Percentiles rank a stretch among this genome's conserved stretches.
phyloP scores from a whole-genome alignment of 75 land plant species.

The Chamaecyparis obtusa region DNA sequence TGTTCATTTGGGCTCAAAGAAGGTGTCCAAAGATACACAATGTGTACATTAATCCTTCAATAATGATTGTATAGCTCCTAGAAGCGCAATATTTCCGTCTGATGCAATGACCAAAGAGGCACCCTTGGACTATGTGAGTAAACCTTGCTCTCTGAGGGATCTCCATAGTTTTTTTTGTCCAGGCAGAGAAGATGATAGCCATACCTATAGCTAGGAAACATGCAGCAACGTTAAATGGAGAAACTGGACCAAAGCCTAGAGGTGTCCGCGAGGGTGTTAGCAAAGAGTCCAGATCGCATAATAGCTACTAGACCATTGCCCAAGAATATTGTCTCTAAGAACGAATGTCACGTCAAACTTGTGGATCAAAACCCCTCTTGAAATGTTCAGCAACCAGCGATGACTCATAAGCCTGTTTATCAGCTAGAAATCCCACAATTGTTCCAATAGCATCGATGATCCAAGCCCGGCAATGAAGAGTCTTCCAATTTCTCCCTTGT shows the following conservation, averaged over 20 bases:
- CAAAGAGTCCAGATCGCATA: slow-evolving; percentile 84
- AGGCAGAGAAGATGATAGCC: slow-evolving; percentile 78
- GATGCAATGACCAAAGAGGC: slow-evolving; percentile 95
- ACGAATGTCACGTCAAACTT: slow-evolving; percentile 94
- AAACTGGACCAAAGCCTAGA: slow-evolving; percentile 83
- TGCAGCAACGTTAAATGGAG: slow-evolving; percentile 95
- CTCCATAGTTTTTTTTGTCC: slow-evolving; percentile 96
- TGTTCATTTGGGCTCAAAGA: slow-evolving; percentile 92
- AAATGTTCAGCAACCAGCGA: slow-evolving; percentile 98
- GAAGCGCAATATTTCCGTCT: slow-evolving; percentile 96
- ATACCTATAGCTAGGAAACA: slow-evolving; percentile 89
- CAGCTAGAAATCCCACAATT: slow-evolving; percentile 95
- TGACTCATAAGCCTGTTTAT: slow-evolving; percentile 97
- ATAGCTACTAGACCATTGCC: slow-evolving; percentile 96
- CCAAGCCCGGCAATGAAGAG: slow-evolving; percentile 99
- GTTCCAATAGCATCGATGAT: slow-evolving; percentile 97
- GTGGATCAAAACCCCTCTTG: slow-evolving; percentile 96
- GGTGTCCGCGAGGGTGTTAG: slow-evolving; percentile 78
- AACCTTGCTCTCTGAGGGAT: slow-evolving; percentile 83
- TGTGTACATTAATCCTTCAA: slow-evolving; percentile 99
- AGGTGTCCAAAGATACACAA: slow-evolving; percentile 98
- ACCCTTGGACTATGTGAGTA: slow-evolving; percentile 74
- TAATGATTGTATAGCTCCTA: slow-evolving; percentile 95
- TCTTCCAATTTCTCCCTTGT: slow-evolving; percentile 90
- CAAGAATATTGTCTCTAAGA: slow-evolving; percentile 93